Percentiles rank a stretch among this genome's conserved stretches.
These are phyloP conservation scores for Sungouiozyma ichnusensis DNA, from an alignment of 805 yeast genomes.

Conservation along the genomic window DNA sequence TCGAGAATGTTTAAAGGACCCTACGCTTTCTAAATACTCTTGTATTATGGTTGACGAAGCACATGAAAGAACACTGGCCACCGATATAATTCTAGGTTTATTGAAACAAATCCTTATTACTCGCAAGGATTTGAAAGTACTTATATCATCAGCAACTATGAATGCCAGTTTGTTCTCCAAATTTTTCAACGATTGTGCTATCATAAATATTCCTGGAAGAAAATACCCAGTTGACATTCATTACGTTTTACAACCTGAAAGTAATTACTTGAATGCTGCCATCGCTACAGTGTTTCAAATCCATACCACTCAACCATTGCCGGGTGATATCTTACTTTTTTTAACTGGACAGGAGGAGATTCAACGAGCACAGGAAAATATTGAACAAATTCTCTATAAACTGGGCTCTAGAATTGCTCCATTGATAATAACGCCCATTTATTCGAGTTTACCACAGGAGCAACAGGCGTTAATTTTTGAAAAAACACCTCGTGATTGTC, in stretches of 20 bases:
- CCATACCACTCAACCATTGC: conserved; percentile 46
- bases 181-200: conserved; percentile 76
- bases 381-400: conserved; percentile 53
- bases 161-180: conserved; percentile 80
- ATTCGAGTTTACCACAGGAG: conserved; percentile 83
- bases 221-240: conserved; percentile 83
- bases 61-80: conserved; percentile 89
- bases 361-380: conserved; percentile 64
- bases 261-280: conserved; percentile 84
- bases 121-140: conserved; percentile 60
- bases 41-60: conserved; percentile 95
- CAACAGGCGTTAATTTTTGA: conserved; percentile 74
- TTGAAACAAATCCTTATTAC: conserved; percentile 55
- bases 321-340: conserved; percentile 84
- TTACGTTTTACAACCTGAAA: conserved; percentile 79
- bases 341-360: conserved; percentile 96
- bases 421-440: conserved; percentile 73
- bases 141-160: conserved; percentile 91
- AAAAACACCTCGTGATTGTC: conserved; percentile 64
- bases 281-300: conserved; percentile 80
- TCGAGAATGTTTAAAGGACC: conserved; percentile 73
- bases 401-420: conserved; percentile 52
- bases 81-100: conserved; percentile 73
- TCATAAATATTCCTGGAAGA: conserved; percentile 84
- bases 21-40: conserved; percentile 55